These are phyloP conservation scores for Neckera pumila DNA, from an alignment of 225 moss, liverwort and hornwort species.

Conservation along the genomic window DNA sequence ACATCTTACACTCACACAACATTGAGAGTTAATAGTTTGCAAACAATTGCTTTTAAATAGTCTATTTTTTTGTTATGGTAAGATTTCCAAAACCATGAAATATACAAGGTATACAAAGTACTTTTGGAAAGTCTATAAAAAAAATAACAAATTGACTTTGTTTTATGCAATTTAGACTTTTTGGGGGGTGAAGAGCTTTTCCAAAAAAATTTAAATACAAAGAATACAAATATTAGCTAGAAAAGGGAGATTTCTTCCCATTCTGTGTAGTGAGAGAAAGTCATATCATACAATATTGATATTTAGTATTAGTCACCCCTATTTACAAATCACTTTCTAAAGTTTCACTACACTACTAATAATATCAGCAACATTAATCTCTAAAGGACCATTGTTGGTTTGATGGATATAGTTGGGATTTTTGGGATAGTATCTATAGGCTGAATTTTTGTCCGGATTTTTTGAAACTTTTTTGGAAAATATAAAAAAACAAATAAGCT, in stretches of 20 bases:
- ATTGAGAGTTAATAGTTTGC: background rate
- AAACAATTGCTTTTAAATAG: background rate
- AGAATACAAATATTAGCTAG: background rate
- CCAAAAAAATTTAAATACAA: background rate
- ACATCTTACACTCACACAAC: background rate
- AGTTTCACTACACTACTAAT: too few species aligned
- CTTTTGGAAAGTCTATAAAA: background rate
- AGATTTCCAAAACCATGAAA: background rate
- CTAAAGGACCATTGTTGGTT: too few species aligned
- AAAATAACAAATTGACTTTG: background rate
- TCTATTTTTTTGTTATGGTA: background rate
- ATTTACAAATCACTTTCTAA: rapidly evolving
- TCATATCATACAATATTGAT: too few species aligned
- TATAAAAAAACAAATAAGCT: too few species aligned
- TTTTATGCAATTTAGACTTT: background rate
- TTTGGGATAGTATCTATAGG: too few species aligned
- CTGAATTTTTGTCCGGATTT: too few species aligned
- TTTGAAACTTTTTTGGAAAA: too few species aligned
- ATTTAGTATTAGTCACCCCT: background rate
- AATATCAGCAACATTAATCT: rapidly evolving
- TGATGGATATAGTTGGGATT: too few species aligned
- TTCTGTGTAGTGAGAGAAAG: rapidly evolving
- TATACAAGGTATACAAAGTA: rapidly evolving
- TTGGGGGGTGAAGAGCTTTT: background rate
- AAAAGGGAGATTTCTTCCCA: background rate